Percentiles rank a stretch among this genome's conserved stretches.
Conservation (phyloP, 1,284 basidiomycete species). For the Tausonia pullulans region DNA sequence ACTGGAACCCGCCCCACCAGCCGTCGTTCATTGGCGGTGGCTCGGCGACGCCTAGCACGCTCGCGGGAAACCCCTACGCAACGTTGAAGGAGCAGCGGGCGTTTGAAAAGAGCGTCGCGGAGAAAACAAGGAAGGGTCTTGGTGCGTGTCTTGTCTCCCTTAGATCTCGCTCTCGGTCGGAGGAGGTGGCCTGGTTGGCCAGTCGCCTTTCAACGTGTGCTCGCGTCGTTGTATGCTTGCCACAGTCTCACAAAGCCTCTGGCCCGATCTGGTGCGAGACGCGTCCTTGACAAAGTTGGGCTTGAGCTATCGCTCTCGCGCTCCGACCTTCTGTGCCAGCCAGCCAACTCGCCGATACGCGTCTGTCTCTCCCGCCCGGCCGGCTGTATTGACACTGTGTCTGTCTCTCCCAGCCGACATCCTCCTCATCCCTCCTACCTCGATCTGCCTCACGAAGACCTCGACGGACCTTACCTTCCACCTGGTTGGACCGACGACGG, state of each 20-base stretch:
- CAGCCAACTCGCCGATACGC: too few relatives aligned
- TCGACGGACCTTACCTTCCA: constrained; percentile 93
- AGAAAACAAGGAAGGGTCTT: constrained; percentile 85
- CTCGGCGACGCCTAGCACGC: constrained; percentile 4
- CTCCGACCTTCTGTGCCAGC: background rate
- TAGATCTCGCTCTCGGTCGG: background rate
- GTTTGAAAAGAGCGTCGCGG: constrained; percentile 90
- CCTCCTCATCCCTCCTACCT: constrained; percentile 80
- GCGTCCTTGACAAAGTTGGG: background rate
- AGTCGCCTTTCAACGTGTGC: background rate
- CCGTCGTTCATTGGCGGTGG: constrained; percentile 22
- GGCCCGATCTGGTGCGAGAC: background rate
- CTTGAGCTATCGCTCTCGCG: background rate
- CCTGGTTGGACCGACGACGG: constrained; percentile 72
- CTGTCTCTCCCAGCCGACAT: constrained; percentile 57
- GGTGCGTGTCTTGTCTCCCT: constrained; percentile 44
- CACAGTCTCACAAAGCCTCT: too few relatives aligned
- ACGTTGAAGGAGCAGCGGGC: constrained; percentile 85
- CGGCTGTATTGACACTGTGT: too few relatives aligned
- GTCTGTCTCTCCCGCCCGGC: too few relatives aligned
- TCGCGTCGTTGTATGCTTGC: background rate
- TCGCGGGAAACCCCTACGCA: constrained; percentile 46
- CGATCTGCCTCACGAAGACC: constrained; percentile 71
- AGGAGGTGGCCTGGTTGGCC: too few relatives aligned
- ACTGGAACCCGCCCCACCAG: constrained; percentile 56